phyloP scores from a whole-genome alignment of 208 protist genomes.

The Acanthamoeba lenticulata region DNA sequence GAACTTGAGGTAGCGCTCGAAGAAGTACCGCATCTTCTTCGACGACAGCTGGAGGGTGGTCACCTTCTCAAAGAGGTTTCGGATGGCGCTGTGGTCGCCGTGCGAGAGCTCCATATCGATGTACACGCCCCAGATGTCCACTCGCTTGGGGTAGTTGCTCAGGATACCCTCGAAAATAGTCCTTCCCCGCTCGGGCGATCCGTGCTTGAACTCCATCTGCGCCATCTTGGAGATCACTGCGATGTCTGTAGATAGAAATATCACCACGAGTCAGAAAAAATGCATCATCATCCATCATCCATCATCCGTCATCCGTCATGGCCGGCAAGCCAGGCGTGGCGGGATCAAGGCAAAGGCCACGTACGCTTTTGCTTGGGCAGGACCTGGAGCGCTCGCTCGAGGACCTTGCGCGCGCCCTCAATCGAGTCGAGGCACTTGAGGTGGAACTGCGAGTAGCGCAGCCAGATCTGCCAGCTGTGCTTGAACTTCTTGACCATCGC shows the following conservation, averaged over 20 bases:
- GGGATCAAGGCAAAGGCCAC: too few relatives aligned
- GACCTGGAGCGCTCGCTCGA: constrained; percentile 77
- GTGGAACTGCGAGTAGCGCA: constrained; percentile 75
- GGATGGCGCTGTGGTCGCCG: constrained; percentile 38
- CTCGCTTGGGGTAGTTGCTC: constrained; percentile 86
- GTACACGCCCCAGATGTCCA: constrained; percentile 91
- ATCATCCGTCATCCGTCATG: too few relatives aligned
- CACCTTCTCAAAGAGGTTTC: constrained; percentile 86
- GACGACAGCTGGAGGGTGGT: constrained; percentile 84
- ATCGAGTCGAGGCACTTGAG: constrained; percentile 61
- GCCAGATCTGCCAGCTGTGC: constrained; percentile 84
- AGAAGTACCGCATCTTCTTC: constrained; percentile 93
- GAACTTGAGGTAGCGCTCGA: constrained; percentile 96
- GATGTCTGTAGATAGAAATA: constrained; percentile 72
- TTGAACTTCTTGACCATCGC: constrained; percentile 84
- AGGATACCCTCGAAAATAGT: constrained; percentile 86
- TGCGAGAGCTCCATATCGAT: constrained; percentile 88
- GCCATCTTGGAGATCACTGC: constrained; percentile 86
- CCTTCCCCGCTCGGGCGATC: constrained; percentile 87
- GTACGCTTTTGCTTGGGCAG: constrained; percentile 85
- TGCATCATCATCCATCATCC: too few relatives aligned
- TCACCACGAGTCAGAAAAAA: not conserved
- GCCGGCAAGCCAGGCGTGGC: too few relatives aligned
- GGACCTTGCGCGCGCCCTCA: constrained; percentile 69
- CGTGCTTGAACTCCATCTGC: constrained; percentile 90